Conservation (phyloP, 805 yeast species). For the Priceomyces medius region DNA sequence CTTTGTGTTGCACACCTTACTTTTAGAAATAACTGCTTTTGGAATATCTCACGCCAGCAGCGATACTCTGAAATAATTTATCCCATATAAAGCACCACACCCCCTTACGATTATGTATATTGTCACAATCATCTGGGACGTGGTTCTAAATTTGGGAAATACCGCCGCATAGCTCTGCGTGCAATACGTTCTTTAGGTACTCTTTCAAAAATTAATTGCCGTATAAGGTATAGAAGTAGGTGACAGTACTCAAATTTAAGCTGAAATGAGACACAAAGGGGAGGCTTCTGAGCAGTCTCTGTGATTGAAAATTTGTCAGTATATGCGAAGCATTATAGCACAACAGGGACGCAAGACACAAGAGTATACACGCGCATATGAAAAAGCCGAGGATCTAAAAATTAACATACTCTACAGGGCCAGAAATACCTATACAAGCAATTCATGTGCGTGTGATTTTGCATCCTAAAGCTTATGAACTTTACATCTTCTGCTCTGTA, state of each 20-base stretch:
- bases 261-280: no score
- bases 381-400: neutral
- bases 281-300: no score
- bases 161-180: neutral
- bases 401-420: neutral
- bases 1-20: neutral
- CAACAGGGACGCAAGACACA: no score
- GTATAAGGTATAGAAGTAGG: neutral
- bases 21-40: slow-evolving; percentile 6
- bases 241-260: neutral
- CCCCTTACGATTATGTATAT: neutral
- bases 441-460: neutral
- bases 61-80: neutral
- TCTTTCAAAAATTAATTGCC: neutral
- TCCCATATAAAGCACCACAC: neutral
- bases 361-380: neutral
- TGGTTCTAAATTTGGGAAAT: neutral
- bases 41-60: slow-evolving; percentile 7
- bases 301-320: no score
- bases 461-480: no score
- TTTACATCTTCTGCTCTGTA: no score
- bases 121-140: neutral
- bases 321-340: no score
- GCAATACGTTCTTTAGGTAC: neutral
- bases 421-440: neutral